Conservation (phyloP, 257 asterid species). For the Nicotiana undulata region DNA sequence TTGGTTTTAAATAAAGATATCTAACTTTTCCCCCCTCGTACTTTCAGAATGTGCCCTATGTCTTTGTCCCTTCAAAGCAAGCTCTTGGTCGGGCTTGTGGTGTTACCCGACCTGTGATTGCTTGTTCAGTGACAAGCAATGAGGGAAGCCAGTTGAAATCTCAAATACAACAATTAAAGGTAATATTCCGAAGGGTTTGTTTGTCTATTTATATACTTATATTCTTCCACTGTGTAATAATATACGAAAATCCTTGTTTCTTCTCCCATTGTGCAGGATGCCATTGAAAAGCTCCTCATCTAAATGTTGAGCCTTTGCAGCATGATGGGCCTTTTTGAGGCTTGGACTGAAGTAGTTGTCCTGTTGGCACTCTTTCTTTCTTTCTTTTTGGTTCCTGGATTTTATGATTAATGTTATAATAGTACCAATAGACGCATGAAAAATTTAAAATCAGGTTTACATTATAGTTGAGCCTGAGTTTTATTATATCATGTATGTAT, state of each 20-base stretch:
- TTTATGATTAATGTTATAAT: neutral
- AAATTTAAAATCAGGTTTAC: neutral
- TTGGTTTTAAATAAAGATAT: neutral
- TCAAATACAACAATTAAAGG: constrained; percentile 82
- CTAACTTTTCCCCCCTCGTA: neutral
- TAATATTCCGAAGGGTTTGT: neutral
- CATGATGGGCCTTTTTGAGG: constrained; percentile 34
- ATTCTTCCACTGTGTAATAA: neutral
- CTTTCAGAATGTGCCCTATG: constrained; percentile 42
- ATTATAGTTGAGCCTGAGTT: neutral
- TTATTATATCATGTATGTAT: neutral
- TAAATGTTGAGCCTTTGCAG: constrained; percentile 22
- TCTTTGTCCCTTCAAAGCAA: constrained; percentile 37
- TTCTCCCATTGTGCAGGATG: constrained; percentile 17
- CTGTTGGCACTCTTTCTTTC: neutral
- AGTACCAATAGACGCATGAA: neutral
- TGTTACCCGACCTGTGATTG: constrained; percentile 82
- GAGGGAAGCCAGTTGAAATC: constrained; percentile 88
- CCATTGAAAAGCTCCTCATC: constrained; percentile 36
- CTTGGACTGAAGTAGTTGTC: constrained; percentile 34
- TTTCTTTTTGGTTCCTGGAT: neutral
- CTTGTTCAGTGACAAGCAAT: constrained; percentile 81
- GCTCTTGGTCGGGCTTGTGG: constrained; percentile 92
- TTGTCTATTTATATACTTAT: neutral
- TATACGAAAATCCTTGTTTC: neutral